phyloP scores from a whole-genome alignment of 495 filamentous ascomycete species.

The Podospora comata region DNA sequence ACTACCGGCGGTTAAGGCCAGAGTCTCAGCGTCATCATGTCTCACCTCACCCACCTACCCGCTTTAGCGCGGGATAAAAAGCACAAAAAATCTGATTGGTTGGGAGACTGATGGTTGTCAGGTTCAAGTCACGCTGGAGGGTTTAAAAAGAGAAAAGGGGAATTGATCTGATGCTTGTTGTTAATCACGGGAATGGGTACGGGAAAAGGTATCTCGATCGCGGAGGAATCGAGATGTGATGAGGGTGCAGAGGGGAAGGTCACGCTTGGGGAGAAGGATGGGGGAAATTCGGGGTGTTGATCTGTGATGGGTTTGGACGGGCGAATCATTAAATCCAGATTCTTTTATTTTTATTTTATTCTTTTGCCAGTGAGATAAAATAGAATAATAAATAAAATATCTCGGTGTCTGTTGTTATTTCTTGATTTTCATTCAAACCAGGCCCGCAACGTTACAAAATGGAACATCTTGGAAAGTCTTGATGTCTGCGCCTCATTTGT shows the following conservation, averaged over 20 bases:
- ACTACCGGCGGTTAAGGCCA: not conserved
- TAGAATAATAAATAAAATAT: too few relatives aligned
- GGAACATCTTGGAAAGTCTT: not conserved
- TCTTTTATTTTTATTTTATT: too few relatives aligned
- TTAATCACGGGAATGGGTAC: not conserved
- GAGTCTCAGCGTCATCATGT: not conserved
- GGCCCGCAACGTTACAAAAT: too few relatives aligned
- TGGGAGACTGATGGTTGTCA: not conserved
- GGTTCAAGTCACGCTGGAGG: not conserved
- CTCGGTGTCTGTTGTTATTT: too few relatives aligned
- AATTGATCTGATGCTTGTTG: not conserved
- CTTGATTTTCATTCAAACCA: too few relatives aligned
- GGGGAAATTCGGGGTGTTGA: not conserved
- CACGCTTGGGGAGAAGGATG: not conserved
- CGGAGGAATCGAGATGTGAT: not conserved
- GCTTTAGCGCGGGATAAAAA: not conserved
- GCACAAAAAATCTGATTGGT: not conserved
- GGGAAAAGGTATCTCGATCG: too few relatives aligned
- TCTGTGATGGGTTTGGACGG: not conserved
- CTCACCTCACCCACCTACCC: not conserved
- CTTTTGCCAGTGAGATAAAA: too few relatives aligned
- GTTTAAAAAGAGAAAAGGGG: not conserved
- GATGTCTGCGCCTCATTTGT: not conserved
- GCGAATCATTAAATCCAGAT: not conserved
- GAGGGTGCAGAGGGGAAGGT: not conserved